Base-by-base conservation (phyloP, 148 eudicot species). In the Rhododendron vialii region DNA sequence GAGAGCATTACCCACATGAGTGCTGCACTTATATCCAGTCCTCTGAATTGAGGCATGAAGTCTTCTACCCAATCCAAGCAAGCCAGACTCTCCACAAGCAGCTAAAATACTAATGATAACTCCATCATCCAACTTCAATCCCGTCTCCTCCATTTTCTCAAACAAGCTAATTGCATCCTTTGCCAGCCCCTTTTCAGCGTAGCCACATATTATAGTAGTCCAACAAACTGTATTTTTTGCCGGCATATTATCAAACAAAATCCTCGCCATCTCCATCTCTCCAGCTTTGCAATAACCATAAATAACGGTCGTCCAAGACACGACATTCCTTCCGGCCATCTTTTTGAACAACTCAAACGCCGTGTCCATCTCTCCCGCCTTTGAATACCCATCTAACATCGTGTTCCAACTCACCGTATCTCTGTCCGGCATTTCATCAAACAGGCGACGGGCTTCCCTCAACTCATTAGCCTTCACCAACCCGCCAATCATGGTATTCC, bases 371-470 rank as follows among this genome's bases (percentile, higher is more conserved):
- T 95, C 91, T 35, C 94, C 96, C 0, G 84, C 89, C 90, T 94
- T 96, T 0, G 88, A 92, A 86, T 94, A 92, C 86, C 98, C 99
- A 83, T 94, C 95, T 45, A 96, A 86, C 38, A 96, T 91, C 4
- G 92, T 91, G 85, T 96, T 96, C 99, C 99, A 94, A 84, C 96
- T 94, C 83, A 95, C 96, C 13, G 76, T 84, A 89, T 96, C 96
- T 87, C 93, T 93, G 71, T 87, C 79, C 65, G 97, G 97, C 99
- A 96, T 96, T 93, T 95, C 92, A 88, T 94, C 99, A 24, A 96
- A 96, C 95, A 95, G 22, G 1, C 81, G 79, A 26, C 90, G 90
- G 0, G 98, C 98, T 47, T 94, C 98, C 1, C 8, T 38, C 85
- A 96, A 85, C 82, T 90, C 82, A n/a, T 93, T 65, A n/a, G 9